phyloP scores from a whole-genome alignment of 768 basidiomycete genomes.

The Daedaleopsis nitida region DNA sequence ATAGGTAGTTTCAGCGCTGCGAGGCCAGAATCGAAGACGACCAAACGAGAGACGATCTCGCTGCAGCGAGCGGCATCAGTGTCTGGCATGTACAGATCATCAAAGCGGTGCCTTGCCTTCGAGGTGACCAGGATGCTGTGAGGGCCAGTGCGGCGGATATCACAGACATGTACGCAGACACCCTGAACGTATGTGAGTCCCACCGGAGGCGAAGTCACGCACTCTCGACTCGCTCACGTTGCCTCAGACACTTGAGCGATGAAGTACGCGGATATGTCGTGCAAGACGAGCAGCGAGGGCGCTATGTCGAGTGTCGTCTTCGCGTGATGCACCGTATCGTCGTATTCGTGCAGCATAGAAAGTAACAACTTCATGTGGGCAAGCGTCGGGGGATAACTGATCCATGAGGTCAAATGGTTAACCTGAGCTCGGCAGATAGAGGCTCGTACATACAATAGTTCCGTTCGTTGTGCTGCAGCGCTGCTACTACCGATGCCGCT shows the following conservation, averaged over 20 bases:
- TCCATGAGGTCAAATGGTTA: neutral
- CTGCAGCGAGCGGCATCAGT: slow-evolving; percentile 19
- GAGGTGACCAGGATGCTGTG: slow-evolving; percentile 37
- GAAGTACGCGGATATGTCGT: slow-evolving; percentile 64
- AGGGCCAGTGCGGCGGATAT: slow-evolving; percentile 49
- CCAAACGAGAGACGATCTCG: slow-evolving; percentile 37
- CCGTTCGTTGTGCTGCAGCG: slow-evolving; percentile 29
- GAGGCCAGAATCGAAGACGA: slow-evolving; percentile 63
- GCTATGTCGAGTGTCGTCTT: slow-evolving; percentile 39
- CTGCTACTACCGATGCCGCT: slow-evolving; percentile 32
- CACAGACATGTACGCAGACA: slow-evolving; percentile 56
- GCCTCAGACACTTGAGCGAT: slow-evolving; percentile 11
- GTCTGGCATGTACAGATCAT: neutral
- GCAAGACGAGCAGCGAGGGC: slow-evolving; percentile 59
- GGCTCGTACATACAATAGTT: slow-evolving; percentile 53
- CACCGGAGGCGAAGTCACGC: slow-evolving; percentile 13
- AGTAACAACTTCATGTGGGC: slow-evolving; percentile 56
- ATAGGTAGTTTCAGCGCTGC: slow-evolving; percentile 26
- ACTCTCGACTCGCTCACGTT: slow-evolving; percentile 16
- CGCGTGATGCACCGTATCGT: slow-evolving; percentile 26
- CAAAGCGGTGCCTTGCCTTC: slow-evolving; percentile 20
- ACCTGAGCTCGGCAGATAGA: neutral
- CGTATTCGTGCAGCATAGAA: slow-evolving; percentile 45
- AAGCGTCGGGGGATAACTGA: slow-evolving; percentile 65
- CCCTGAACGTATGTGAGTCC: slow-evolving; percentile 28